A percentile compares a stretch with the other conserved stretches of the same genome.
Evolutionary conservation across 371 early-diverging fungal genomes (phyloP).

Genomic region (Cladochytrium tenue): DNA sequence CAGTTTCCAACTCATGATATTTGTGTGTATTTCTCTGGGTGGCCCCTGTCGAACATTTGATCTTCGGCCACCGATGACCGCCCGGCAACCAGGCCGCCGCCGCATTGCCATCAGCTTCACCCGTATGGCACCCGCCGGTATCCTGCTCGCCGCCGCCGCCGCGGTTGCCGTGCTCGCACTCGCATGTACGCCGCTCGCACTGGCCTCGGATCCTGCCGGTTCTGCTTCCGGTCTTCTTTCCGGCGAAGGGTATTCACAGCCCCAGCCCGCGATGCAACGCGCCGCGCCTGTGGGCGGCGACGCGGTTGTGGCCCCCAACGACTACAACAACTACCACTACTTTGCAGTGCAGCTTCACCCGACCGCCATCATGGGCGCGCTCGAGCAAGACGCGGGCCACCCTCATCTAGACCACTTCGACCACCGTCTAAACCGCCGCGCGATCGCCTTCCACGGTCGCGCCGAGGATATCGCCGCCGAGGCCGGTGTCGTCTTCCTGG

Average conservation of each 20-base stretch:
- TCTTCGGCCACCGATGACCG: no score
- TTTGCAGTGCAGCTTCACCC: slow-evolving; percentile 36
- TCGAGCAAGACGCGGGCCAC: background rate
- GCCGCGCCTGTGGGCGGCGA: no score
- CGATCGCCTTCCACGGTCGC: slow-evolving; percentile 11
- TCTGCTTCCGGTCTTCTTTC: no score
- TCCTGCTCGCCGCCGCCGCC: background rate
- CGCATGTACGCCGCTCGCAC: background rate
- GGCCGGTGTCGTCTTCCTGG: slow-evolving; percentile 56
- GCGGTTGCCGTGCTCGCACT: background rate
- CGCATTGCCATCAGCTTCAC: background rate
- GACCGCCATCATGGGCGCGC: background rate
- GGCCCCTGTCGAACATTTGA: no score
- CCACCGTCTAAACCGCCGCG: background rate
- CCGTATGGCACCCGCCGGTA: background rate
- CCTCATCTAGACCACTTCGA: no score
- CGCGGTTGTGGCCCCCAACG: slow-evolving; percentile 13
- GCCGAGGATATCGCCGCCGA: slow-evolving; percentile 20
- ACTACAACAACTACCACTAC: slow-evolving; percentile 41
- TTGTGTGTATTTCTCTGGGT: no score
- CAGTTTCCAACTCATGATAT: no score
- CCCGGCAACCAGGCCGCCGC: background rate
- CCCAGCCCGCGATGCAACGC: no score
- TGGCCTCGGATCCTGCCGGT: background rate
- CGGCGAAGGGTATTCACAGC: no score